Evolutionary conservation across 2,329 filamentous ascomycete species (phyloP).

Genomic region (Trichophyton benhamiae): DNA sequence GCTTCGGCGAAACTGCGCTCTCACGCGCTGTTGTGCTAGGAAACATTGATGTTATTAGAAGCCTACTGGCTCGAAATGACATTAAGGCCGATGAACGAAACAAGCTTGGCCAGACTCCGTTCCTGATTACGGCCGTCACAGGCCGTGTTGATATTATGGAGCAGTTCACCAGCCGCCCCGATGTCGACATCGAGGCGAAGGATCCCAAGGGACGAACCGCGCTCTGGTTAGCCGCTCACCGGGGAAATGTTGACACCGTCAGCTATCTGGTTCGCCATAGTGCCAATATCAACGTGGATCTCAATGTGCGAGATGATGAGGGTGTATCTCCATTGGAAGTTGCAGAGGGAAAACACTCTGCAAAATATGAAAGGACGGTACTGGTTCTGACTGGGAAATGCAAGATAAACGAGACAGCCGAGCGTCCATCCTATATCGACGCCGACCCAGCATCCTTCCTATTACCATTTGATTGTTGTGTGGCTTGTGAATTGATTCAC

Average conservation of each 20-base stretch:
- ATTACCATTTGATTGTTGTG: neutral
- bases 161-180: neutral
- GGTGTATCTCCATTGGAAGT: neutral
- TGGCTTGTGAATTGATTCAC: neutral
- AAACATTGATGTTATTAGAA: neutral
- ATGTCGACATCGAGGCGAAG: neutral
- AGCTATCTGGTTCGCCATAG: neutral
- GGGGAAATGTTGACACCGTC: neutral
- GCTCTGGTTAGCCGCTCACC: neutral
- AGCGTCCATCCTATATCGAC: neutral
- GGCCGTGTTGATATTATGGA: neutral
- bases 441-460: neutral
- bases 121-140: neutral
- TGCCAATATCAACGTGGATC: neutral
- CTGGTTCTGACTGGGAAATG: neutral
- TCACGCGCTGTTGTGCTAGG: neutral
- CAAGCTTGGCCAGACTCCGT: neutral
- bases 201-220: neutral
- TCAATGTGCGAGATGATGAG: neutral
- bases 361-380: neutral
- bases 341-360: neutral
- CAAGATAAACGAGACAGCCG: neutral
- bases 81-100: neutral
- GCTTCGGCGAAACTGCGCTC: neutral
- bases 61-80: neutral